These are phyloP conservation scores for Daldinia grandis DNA, from an alignment of 495 filamentous ascomycete species.

Conservation along the genomic window DNA sequence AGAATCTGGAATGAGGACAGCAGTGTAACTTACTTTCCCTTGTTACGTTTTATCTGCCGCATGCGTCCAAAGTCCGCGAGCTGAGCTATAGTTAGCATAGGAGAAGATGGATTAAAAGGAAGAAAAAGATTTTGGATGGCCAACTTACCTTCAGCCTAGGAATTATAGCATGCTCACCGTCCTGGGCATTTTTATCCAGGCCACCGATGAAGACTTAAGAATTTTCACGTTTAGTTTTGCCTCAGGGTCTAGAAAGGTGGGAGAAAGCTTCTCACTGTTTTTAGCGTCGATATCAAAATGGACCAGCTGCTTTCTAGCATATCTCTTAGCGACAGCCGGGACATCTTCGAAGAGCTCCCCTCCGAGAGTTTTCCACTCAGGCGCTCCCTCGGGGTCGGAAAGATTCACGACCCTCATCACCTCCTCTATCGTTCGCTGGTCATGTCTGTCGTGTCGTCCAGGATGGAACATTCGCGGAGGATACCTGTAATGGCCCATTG, in stretches of 20 bases:
- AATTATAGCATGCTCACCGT: slow-evolving; percentile 27
- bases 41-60: slow-evolving; percentile 19
- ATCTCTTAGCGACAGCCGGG: slow-evolving; percentile 9
- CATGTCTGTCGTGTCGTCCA: neutral
- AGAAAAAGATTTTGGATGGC: neutral
- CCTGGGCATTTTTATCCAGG: slow-evolving; percentile 3
- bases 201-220: slow-evolving; percentile 24
- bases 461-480: slow-evolving; percentile 34
- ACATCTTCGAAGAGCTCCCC: slow-evolving; percentile 29
- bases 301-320: slow-evolving; percentile 26
- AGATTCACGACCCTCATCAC: neutral
- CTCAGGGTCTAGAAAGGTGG: neutral
- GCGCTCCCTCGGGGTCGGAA: neutral
- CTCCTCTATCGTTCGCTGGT: neutral
- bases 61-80: slow-evolving; percentile 24
- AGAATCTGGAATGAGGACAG: neutral
- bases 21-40: slow-evolving; percentile 18
- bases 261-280: slow-evolving; percentile 24
- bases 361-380: slow-evolving; percentile 8
- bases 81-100: slow-evolving; percentile 21
- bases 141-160: slow-evolving; percentile 28
- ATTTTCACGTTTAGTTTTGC: neutral
- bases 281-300: slow-evolving; percentile 38
- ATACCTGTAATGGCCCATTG: slow-evolving; percentile 8
- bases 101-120: neutral